Percentiles rank a stretch among this genome's conserved stretches.
These are phyloP conservation scores for Exophiala dermatitidis DNA, from an alignment of 2,329 filamentous ascomycete genomes.

Conservation along the genomic window DNA sequence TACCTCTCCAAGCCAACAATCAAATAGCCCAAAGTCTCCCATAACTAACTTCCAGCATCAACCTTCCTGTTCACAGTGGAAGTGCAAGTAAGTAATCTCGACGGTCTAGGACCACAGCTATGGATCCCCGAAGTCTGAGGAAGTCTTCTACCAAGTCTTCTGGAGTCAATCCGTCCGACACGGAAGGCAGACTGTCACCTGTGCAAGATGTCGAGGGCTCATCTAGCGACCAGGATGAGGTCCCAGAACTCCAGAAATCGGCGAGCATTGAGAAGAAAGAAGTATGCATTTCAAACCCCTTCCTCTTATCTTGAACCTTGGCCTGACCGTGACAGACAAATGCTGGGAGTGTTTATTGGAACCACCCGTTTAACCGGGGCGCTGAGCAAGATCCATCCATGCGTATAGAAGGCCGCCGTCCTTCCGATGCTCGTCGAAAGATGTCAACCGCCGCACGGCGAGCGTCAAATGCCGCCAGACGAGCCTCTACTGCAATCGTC, in stretches of 20 bases:
- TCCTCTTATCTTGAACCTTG: background rate
- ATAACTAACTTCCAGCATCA: background rate
- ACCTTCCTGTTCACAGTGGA: too few relatives aligned
- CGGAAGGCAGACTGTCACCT: conserved; percentile 5
- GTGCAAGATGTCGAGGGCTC: conserved; percentile 4
- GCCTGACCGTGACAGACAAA: background rate
- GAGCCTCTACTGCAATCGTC: conserved; percentile 9
- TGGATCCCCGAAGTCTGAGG: conserved; percentile 1
- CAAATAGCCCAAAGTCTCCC: background rate
- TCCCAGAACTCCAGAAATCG: background rate
- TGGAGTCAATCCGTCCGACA: background rate
- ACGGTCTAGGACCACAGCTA: background rate
- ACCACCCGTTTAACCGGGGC: background rate
- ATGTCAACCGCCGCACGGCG: background rate
- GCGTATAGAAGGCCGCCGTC: background rate
- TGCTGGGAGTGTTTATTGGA: conserved; percentile 4
- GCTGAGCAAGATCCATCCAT: background rate
- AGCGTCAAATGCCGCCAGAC: conserved; percentile 11
- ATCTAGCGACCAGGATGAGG: background rate
- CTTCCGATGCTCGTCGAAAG: background rate
- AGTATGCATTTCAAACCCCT: background rate
- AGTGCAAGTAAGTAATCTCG: background rate
- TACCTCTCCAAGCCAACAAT: background rate
- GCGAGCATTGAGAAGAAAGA: conserved; percentile 1
- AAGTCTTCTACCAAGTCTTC: background rate